Evolutionary conservation across 164 flowering plant genomes (phyloP).

Genomic region (Umbilicus rupestris): DNA sequence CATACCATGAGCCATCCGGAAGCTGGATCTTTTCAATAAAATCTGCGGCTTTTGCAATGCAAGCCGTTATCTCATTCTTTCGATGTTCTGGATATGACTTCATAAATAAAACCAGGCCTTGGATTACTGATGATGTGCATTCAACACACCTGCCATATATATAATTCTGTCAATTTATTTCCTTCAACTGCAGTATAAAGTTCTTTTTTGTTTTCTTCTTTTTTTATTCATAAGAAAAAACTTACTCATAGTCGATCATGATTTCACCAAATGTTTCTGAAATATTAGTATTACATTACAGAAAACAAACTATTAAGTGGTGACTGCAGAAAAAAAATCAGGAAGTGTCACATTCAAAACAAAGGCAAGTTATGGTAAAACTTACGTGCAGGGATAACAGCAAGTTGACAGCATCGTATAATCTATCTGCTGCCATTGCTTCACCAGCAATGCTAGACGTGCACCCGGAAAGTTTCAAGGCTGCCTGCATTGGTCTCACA

Average conservation of each 20-base stretch:
- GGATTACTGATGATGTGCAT: slow-evolving; percentile 44
- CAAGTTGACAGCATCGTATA: slow-evolving; percentile 42
- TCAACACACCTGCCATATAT: slow-evolving; percentile 29
- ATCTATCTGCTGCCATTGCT: slow-evolving; percentile 17
- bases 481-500: slow-evolving; percentile 19
- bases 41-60: slow-evolving; percentile 25
- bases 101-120: slow-evolving; percentile 25
- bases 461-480: slow-evolving; percentile 20
- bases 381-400: too few species aligned
- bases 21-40: slow-evolving; percentile 37
- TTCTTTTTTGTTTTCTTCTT: too few species aligned
- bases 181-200: not conserved
- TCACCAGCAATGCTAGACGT: slow-evolving; percentile 30
- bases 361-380: not conserved
- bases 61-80: slow-evolving; percentile 24
- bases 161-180: not conserved
- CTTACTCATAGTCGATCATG: slow-evolving; percentile 44
- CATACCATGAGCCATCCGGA: slow-evolving; percentile 48
- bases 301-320: too few species aligned
- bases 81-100: slow-evolving; percentile 27
- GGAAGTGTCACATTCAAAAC: too few species aligned
- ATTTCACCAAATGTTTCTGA: slow-evolving; percentile 36
- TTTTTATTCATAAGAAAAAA: not conserved
- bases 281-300: too few species aligned
- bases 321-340: too few species aligned